phyloP scores from a whole-genome alignment of 2,329 filamentous ascomycete species.

The Epichloe typhina region DNA sequence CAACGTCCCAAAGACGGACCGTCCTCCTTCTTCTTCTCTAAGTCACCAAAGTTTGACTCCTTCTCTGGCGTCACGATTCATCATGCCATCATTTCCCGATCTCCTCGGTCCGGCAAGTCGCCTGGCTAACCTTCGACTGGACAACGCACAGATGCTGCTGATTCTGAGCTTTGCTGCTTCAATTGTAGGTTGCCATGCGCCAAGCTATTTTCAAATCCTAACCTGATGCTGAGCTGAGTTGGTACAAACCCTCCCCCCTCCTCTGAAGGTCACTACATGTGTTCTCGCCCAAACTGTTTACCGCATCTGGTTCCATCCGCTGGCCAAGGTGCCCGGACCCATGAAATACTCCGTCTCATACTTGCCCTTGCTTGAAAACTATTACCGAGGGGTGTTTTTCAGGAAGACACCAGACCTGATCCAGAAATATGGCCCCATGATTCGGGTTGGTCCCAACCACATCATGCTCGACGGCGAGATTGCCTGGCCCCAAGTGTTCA shows the following conservation, averaged over 20 bases:
- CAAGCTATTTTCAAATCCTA: not conserved
- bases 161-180: not conserved
- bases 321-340: slow-evolving; percentile 18
- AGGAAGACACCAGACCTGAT: slow-evolving; percentile 12
- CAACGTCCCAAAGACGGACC: too few species aligned
- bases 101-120: not conserved
- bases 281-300: slow-evolving; percentile 8
- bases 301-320: slow-evolving; percentile 17
- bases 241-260: too few species aligned
- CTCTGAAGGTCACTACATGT: slow-evolving; percentile 4
- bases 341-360: slow-evolving; percentile 10
- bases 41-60: too few species aligned
- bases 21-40: too few species aligned
- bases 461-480: slow-evolving; percentile 21
- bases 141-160: not conserved
- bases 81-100: not conserved
- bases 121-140: not conserved
- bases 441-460: slow-evolving; percentile 28
- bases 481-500: slow-evolving; percentile 22
- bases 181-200: not conserved
- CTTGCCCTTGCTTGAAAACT: slow-evolving; percentile 9
- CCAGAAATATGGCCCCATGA: slow-evolving; percentile 19
- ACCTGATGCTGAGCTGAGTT: not conserved
- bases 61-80: not conserved
- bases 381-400: slow-evolving; percentile 9